Conservation (phyloP, 768 basidiomycete species). For the Suillus alpinus region DNA sequence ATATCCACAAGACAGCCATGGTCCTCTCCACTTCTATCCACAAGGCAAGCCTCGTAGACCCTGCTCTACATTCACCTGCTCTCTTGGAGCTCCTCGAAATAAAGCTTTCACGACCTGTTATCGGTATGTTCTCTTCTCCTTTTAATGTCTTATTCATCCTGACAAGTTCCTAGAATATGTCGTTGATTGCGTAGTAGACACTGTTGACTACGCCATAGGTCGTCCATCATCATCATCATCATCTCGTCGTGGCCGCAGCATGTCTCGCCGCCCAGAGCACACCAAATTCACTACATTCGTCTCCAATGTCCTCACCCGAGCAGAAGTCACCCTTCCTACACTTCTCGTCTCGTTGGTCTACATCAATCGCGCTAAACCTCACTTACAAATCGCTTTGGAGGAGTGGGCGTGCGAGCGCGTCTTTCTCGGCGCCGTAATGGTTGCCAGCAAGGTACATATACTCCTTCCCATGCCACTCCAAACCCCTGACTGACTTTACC, state of each 20-base stretch:
- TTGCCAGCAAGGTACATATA: conserved; percentile 70
- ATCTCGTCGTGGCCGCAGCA: conserved; percentile 46
- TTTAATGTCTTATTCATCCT: neutral
- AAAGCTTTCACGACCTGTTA: conserved; percentile 57
- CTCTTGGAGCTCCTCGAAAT: conserved; percentile 68
- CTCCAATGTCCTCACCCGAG: conserved; percentile 63
- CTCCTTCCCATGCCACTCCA: conserved; percentile 14
- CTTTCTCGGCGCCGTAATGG: conserved; percentile 86
- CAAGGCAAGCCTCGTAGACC: conserved; percentile 58
- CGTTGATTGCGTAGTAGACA: conserved; percentile 65
- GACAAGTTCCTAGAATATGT: conserved; percentile 53
- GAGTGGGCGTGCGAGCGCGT: conserved; percentile 89
- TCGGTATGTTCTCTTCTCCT: conserved; percentile 47
- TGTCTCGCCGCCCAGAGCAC: conserved; percentile 48
- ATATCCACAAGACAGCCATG: conserved; percentile 11
- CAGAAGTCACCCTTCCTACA: conserved; percentile 69
- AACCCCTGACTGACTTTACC: conserved; percentile 8
- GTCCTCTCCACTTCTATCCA: conserved; percentile 27
- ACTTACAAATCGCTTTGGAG: conserved; percentile 77
- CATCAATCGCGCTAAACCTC: conserved; percentile 72
- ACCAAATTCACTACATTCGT: conserved; percentile 64
- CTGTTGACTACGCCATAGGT: conserved; percentile 76
- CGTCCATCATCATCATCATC: conserved; percentile 53
- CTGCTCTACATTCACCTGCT: conserved; percentile 59
- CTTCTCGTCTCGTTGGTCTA: conserved; percentile 73